phyloP scores from a whole-genome alignment of 129 eudicot genomes.

The Escallonia rubra region DNA sequence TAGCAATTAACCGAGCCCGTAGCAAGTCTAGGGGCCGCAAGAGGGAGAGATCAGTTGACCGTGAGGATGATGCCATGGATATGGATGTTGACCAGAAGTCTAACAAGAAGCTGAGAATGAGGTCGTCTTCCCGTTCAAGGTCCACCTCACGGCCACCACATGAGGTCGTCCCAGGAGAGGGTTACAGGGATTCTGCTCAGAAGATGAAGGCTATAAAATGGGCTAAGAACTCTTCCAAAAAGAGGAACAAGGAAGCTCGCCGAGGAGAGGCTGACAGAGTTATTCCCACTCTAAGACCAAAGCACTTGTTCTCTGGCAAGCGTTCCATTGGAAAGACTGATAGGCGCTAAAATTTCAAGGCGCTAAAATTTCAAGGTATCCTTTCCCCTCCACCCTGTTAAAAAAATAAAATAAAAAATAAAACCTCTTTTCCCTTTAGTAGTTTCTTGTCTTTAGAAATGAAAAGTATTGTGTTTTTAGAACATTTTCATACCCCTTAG shows the following conservation, averaged over 20 bases:
- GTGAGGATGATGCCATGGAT: constrained; percentile 53
- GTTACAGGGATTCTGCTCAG: constrained; percentile 63
- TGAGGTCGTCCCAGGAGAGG: constrained; percentile 85
- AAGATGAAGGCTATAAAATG: constrained; percentile 57
- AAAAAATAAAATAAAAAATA: too few species aligned
- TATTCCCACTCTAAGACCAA: constrained; percentile 73
- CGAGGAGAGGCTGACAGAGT: constrained; percentile 77
- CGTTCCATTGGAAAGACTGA: constrained; percentile 69
- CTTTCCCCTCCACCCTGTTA: too few species aligned
- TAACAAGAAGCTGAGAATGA: constrained; percentile 58
- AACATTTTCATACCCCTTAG: too few species aligned
- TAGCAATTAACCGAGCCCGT: constrained; percentile 63
- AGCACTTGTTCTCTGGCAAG: constrained; percentile 83
- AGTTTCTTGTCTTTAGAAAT: too few species aligned
- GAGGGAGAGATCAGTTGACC: constrained; percentile 68
- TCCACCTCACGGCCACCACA: constrained; percentile 53
- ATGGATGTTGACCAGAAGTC: constrained; percentile 45
- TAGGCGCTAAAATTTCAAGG: constrained; percentile 46
- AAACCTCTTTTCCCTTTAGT: too few species aligned
- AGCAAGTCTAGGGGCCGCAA: constrained; percentile 90
- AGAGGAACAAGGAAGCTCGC: constrained; percentile 77
- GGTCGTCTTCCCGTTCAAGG: constrained; percentile 53
- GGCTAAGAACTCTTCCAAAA: constrained; percentile 43
- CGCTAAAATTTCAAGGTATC: constrained; percentile 3
- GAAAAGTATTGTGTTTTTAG: too few species aligned